phyloP scores from a whole-genome alignment of 352 stramenopile species.

The Globisporangium nodosum region DNA sequence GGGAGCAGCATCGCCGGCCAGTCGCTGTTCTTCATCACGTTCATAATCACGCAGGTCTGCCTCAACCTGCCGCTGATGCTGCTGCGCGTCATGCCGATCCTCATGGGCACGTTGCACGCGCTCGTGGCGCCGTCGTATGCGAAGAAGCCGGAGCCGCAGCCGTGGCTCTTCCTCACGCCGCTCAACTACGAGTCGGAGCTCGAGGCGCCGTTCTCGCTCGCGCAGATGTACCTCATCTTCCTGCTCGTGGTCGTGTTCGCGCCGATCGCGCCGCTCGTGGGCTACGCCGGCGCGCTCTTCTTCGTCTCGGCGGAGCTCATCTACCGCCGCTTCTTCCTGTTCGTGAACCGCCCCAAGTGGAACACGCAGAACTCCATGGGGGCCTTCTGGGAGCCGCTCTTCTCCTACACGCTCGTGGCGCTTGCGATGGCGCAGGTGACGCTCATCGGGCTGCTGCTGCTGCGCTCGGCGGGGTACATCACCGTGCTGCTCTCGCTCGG shows the following conservation, averaged over 20 bases:
- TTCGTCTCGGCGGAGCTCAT: conserved; percentile 63
- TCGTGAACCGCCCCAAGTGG: conserved; percentile 58
- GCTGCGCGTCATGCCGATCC: conserved; percentile 46
- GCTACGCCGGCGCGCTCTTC: conserved; percentile 55
- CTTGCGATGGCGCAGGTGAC: conserved; percentile 59
- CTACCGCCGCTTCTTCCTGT: conserved; percentile 67
- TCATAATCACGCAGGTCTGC: conserved; percentile 69
- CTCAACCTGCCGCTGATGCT: conserved; percentile 55
- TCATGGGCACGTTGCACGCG: conserved; percentile 36
- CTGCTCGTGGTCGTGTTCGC: conserved; percentile 69
- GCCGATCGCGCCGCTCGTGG: conserved; percentile 65
- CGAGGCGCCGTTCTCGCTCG: conserved; percentile 49
- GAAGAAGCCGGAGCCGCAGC: conserved; percentile 33
- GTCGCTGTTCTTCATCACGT: conserved; percentile 79
- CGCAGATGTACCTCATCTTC: conserved; percentile 70
- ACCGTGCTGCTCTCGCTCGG: conserved; percentile 33
- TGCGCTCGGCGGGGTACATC: conserved; percentile 48
- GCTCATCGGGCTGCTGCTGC: conserved; percentile 57
- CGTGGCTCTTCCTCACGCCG: conserved; percentile 52
- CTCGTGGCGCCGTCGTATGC: conserved; percentile 46
- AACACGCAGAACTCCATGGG: conserved; percentile 50
- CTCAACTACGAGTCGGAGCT: conserved; percentile 50
- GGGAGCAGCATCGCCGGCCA: conserved; percentile 67
- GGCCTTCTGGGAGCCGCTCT: conserved; percentile 64
- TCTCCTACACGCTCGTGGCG: conserved; percentile 55